Base-by-base conservation (phyloP, 2,329 filamentous ascomycete genomes). In the Apiospora arundinis region DNA sequence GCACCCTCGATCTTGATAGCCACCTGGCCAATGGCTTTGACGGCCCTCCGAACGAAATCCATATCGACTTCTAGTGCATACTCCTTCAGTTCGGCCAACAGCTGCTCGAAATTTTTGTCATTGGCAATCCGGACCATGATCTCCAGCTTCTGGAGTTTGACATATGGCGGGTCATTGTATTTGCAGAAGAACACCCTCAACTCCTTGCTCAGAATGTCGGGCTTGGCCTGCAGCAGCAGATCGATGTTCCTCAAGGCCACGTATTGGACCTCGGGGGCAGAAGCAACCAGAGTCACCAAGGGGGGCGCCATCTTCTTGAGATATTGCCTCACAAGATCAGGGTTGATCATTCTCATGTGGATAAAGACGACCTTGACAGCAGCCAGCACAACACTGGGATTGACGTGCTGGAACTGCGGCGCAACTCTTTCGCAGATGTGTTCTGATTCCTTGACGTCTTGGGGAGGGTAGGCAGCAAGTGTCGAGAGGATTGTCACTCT, bases 41-140 rank as follows among this genome's bases (percentile, higher is more conserved):
- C 93, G 9, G 96, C 94, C 77, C 96, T 91, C 77, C 95, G 91
- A 70, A 98, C 95, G 81, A 98, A 98, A 81, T 99, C 96, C 95
- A 99, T 98, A 78, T 99, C 96, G 45, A 99, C 95, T 85, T 99
- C 96, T 76, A 98, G 87, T 9, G 96, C 96, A 78, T 99, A 99
- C 82, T 99, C 96, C 82, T 97, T 98, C 79, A 99, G 82, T 81
- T 99, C 96, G 14, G 95, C 93, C 21, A 99, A 86, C 37, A 99
- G 87, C 80, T 98, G 96, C 79, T 99, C 96, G 72, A 95, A 95
- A 80, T 98, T 99, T 80, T 92, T 93, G 76, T 98, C 95, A 83
- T 98, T 98, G 73, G 95, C 94, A 91, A 99, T 98, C 82, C 96
- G 92, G 67, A 99, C 95, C 96, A 99, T 98, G 74, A 98, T 98